Evolutionary conservation across 441 rosid genomes (phyloP), one percentile per base, ranked within the genome.

Genomic region (Syzygium syzygioides): DNA sequence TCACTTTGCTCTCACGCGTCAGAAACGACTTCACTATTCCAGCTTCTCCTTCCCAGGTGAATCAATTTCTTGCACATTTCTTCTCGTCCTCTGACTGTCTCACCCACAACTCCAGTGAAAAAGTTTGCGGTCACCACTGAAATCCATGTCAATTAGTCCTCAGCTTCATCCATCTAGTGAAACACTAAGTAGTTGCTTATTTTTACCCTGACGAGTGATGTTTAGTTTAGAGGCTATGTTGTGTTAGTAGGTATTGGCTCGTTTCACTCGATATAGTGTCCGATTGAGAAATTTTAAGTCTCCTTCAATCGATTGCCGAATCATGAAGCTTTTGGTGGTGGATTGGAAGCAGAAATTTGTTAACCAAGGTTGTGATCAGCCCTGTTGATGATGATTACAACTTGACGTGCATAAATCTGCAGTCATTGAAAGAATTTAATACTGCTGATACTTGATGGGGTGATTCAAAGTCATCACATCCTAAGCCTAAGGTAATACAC

Each of bases 1-100:
- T 96, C 93, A 93, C 96, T 32, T 95, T 95, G 87, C 98, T 96
- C 88, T 95, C 98, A 5, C 98, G 99, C 53, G 90, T 97, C 88
- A 98, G 95, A 14, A 96, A 94, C 93, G 98, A 98, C 94, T 97
- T 98, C 85, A 94, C 92, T 57, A 90, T 96, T 59, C 95, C 94
- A 92, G 96, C 96, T 79, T 94, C 98, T 62, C 91, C 96, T 85
- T 93, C 95, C 80, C 96, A 25, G 95, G 96, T 99, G 95, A 76
- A 66, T 32, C 25, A 6, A 64, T 88, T 62, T 48, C 15, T 52
- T 54, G 20, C 52, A 18, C 55, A 64, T 23, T 48, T 76, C 28
- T 45, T 52, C 25, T 19, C 57, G 28, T 84, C 71, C 55, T 15
- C 55, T 85, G 57, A 83, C 10, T 52, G 8, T 79, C 23, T 41